phyloP scores from a whole-genome alignment of 2,329 filamentous ascomycete genomes.

The Salinomyces thailandicus region DNA sequence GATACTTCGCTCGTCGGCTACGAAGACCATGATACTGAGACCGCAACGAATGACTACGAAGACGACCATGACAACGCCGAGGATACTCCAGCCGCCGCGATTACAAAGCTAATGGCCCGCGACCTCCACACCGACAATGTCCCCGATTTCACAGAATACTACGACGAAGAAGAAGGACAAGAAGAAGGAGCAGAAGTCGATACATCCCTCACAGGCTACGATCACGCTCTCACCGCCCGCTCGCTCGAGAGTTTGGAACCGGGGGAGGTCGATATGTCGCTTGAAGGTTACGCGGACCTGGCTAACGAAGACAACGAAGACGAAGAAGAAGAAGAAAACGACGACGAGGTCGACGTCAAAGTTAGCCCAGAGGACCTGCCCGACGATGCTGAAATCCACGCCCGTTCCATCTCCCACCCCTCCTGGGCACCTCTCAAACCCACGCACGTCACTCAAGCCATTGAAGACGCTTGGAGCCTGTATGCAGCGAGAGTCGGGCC shows the following conservation, averaged over 20 bases:
- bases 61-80: slow-evolving; percentile 1
- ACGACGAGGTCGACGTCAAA: background rate
- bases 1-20: slow-evolving; percentile 4
- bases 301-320: background rate
- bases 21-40: too few relatives aligned
- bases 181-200: slow-evolving; percentile 6
- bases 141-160: slow-evolving; percentile 2
- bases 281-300: background rate
- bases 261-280: slow-evolving; percentile 2
- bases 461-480: background rate
- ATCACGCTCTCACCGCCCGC: background rate
- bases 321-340: slow-evolving; percentile 1
- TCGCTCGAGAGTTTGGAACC: too few relatives aligned
- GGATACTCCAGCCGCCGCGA: background rate
- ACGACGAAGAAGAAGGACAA: too few relatives aligned
- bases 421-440: background rate
- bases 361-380: slow-evolving; percentile 11
- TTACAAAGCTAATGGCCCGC: background rate
- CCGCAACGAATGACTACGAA: too few relatives aligned
- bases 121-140: background rate
- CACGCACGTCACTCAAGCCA: background rate
- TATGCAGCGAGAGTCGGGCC: background rate
- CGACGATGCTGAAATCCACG: background rate
- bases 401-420: background rate
- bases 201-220: slow-evolving; percentile 4